Base-by-base conservation (phyloP, 352 stramenopile species). In the Phytopythium mirpurense region DNA sequence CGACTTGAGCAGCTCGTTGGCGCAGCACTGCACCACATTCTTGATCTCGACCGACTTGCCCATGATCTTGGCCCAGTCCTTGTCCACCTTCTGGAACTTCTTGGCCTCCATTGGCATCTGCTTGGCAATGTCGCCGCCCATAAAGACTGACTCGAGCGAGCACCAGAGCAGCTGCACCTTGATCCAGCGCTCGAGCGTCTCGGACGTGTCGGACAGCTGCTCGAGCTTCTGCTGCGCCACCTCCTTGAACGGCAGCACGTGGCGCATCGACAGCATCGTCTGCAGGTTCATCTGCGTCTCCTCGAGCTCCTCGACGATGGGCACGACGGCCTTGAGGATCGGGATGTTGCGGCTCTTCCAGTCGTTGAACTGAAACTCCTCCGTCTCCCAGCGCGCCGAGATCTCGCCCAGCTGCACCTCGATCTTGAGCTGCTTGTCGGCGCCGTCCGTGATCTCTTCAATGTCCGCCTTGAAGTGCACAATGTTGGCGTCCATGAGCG, bases 61-160 rank as follows among this genome's bases (percentile, higher is more conserved):
- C 96, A 99, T 99, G 61, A 99, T 98, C 70, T 99, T 98, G 11
- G 93, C 92, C 96, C 97, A 99, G 67, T 98, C 94, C 62, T 98
- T 98, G 68, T 99, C 93, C 3, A 99, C 86, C 60, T 98, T 98
- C 38, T 95, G 83, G 72, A 98, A 99, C 63, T 98, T 98, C 57
- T 98, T 98, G 0, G 97, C 96, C 75, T 99, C 96, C 49, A 98
- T 93, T 3, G 97, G 97, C 85, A 99, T 96, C 67, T 99, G 96
- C 69, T 99, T 99, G 9, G 96, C 95, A 60, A 99, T 99, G 74
- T 99, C 97, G 52, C 97, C 97, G 40, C 96, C 96, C 3, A 95
- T 98, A 52, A 99, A 99, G 15, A 99, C 96, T 16, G 91, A 98
- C 68, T 99, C 97, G 5, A 99, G 86, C 19, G 93, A 98, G 59